Evolutionary conservation across 495 filamentous ascomycete species (phyloP).

Genomic region (Bombardia bombarda): DNA sequence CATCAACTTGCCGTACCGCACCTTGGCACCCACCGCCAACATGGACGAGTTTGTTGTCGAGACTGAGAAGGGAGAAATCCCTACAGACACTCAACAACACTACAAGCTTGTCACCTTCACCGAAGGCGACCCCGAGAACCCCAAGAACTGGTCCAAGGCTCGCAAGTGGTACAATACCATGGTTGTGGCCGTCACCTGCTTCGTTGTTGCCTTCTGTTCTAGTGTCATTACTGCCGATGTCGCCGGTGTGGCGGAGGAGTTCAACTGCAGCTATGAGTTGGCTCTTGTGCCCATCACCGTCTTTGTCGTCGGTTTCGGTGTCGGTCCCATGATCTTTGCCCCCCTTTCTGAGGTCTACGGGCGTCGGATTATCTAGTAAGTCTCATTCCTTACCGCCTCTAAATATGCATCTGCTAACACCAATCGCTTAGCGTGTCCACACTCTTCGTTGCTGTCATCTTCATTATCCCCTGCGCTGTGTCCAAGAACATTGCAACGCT

Average conservation of each 20-base stretch:
- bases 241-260: conserved; percentile 47
- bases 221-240: conserved; percentile 65
- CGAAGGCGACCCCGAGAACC: conserved; percentile 57
- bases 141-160: conserved; percentile 59
- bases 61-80: conserved; percentile 7
- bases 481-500: conserved; percentile 67
- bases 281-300: conserved; percentile 59
- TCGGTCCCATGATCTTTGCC: conserved; percentile 75
- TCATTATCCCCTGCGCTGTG: conserved; percentile 71
- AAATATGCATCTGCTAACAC: conserved; percentile 4
- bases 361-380: conserved; percentile 55
- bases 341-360: conserved; percentile 69
- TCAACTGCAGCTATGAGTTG: conserved; percentile 58
- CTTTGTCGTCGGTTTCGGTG: conserved; percentile 73
- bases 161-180: conserved; percentile 64
- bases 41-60: conserved; percentile 8
- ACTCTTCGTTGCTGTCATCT: conserved; percentile 59
- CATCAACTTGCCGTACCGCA: conserved; percentile 3
- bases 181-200: conserved; percentile 55
- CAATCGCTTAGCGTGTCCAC: conserved; percentile 32
- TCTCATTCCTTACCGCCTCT: neutral
- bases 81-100: conserved; percentile 6
- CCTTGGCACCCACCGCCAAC: neutral
- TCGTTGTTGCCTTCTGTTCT: conserved; percentile 56
- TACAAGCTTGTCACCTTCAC: conserved; percentile 70